Conservation (phyloP, 352 stramenopile genomes). For the Phytophthora brassicae region DNA sequence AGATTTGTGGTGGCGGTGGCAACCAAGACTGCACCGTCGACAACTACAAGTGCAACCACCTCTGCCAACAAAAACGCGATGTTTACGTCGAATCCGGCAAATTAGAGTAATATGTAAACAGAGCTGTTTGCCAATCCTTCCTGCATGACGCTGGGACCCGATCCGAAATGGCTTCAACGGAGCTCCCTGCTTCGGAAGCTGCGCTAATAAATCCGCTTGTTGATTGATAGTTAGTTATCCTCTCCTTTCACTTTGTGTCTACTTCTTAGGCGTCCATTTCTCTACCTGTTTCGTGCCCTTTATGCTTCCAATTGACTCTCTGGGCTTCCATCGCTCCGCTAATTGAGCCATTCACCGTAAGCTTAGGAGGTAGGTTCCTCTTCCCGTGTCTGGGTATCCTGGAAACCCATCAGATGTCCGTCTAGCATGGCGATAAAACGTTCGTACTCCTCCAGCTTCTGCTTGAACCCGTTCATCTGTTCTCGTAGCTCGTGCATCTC, state of each 20-base stretch:
- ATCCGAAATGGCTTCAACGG: conserved; percentile 9
- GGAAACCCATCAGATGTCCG: conserved; percentile 43
- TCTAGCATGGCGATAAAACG: conserved; percentile 53
- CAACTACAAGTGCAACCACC: no score
- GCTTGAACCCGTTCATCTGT: conserved; percentile 43
- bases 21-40: neutral
- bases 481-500: conserved; percentile 48
- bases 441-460: conserved; percentile 51
- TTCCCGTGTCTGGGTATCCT: conserved; percentile 31
- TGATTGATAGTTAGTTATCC: conserved; percentile 32
- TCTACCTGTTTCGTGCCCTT: conserved; percentile 20
- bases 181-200: conserved; percentile 9
- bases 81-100: conserved; percentile 5
- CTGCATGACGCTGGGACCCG: conserved; percentile 5
- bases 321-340: conserved; percentile 21
- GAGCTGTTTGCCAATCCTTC: conserved; percentile 13
- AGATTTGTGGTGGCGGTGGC: neutral
- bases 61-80: no score
- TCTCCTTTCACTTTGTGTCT: conserved; percentile 7
- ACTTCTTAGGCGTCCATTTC: conserved; percentile 7
- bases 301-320: conserved; percentile 22
- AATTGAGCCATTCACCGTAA: neutral
- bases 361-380: conserved; percentile 25
- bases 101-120: conserved; percentile 8
- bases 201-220: conserved; percentile 12